A percentile compares a stretch with the other conserved stretches of the same genome.
phyloP scores from a whole-genome alignment of 805 yeast genomes.

The Diddensiella transvaalensis region DNA sequence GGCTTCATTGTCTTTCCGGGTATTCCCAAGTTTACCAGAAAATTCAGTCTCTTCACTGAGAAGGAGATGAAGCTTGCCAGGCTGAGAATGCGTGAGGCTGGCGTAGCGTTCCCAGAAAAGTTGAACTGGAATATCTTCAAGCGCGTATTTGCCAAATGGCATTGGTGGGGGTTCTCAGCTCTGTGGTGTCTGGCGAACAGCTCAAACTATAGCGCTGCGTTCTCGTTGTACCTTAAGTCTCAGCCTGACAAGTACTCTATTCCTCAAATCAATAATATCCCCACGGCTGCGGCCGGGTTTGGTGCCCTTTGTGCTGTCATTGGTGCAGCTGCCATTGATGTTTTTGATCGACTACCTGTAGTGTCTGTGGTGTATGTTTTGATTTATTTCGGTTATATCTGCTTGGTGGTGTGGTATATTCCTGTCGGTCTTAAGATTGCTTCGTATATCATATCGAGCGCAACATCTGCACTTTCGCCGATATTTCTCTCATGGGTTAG shows the following conservation, averaged over 20 bases:
- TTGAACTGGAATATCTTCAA: slow-evolving; percentile 38
- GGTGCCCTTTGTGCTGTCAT: slow-evolving; percentile 38
- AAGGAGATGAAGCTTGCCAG: slow-evolving; percentile 42
- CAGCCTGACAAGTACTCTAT: slow-evolving; percentile 26
- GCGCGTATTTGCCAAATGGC: slow-evolving; percentile 43
- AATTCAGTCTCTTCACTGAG: slow-evolving; percentile 42
- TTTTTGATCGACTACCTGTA: neutral
- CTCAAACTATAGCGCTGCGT: slow-evolving; percentile 39
- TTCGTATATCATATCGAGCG: slow-evolving; percentile 47
- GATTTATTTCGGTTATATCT: slow-evolving; percentile 39
- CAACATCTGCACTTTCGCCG: slow-evolving; percentile 53
- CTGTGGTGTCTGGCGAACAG: slow-evolving; percentile 40
- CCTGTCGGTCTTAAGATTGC: slow-evolving; percentile 47
- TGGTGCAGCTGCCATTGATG: slow-evolving; percentile 6
- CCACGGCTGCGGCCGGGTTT: slow-evolving; percentile 39
- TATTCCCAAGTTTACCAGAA: slow-evolving; percentile 42
- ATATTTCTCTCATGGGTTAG: slow-evolving; percentile 55
- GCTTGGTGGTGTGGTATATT: slow-evolving; percentile 47
- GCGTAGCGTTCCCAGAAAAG: slow-evolving; percentile 7
- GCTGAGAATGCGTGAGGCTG: slow-evolving; percentile 35
- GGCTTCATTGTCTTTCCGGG: slow-evolving; percentile 45
- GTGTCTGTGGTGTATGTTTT: slow-evolving; percentile 32
- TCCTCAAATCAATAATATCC: slow-evolving; percentile 39
- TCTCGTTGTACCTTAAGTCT: slow-evolving; percentile 45
- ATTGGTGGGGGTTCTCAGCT: slow-evolving; percentile 43